Base-by-base conservation (phyloP, 805 yeast genomes). In the Diddensiella santjacobensis region DNA sequence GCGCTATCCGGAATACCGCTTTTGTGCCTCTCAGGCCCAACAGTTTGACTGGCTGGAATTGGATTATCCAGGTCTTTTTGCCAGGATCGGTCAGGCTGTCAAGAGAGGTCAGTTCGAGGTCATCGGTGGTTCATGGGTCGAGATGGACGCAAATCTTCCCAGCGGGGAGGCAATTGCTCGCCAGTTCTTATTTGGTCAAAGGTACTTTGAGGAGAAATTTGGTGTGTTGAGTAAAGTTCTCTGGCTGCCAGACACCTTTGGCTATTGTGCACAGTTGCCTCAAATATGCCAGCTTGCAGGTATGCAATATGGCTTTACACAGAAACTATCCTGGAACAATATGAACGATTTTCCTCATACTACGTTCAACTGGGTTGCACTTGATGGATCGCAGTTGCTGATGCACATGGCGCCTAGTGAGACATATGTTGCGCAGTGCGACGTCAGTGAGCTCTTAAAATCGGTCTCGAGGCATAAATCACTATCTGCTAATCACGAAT, bases 11-110 rank as follows among this genome's bases (percentile, higher is more conserved):
- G 98, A 90, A 68, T 88, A 85, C 62, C 81, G 81, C 20, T 90
- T 90, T 67, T 96, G 84, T 20, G 96, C 96, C 0, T 87, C 96
- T 6, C 97, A 91, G 58, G 95, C 90, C 52, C 96, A 88, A 65
- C 97, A 90, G 64, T 90, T 84, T 66, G 81, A 85, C 61, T 90
- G 98, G 98, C 73, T 90, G 52, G 75, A 81, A 55, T 69, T 79
- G 47, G 89, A 88, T 58, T 93, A 90, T 61, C 96, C 96, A 0
- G 84, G 79, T 22, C 75, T 86, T 36, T 87, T 79, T 57, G 62
- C 71, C 22, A 74, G 79, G 48, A 73, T 85, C 23, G 74, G 83
- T 50, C 47, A 63, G n/a, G 80, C 80, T 51, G 79, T 81, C 45
- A 67, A 73, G 36, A 76, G 77, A 19, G 79, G 80, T 42, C 84